These are phyloP conservation scores for Pachyrhizus erosus DNA, from an alignment of 306 rosid genomes.

Conservation along the genomic window DNA sequence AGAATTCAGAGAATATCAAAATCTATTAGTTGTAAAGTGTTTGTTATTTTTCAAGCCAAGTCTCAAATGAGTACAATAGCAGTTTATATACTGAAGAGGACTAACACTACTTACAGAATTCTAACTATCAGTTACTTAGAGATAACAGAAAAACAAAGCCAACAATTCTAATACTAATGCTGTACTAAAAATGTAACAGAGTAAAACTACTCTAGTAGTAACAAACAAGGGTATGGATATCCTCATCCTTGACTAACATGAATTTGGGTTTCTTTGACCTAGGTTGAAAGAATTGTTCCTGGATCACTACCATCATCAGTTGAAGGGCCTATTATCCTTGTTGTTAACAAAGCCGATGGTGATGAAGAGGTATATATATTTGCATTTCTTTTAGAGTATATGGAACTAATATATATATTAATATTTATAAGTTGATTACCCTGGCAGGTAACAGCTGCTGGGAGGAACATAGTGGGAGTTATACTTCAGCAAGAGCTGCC, in stretches of 20 bases:
- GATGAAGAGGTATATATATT: slow-evolving; percentile 85
- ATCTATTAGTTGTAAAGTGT: no score
- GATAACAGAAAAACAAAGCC: no score
- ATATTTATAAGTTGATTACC: slow-evolving; percentile 39
- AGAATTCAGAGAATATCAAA: no score
- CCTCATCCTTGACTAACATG: slow-evolving; percentile 29
- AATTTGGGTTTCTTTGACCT: slow-evolving; percentile 46
- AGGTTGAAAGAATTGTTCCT: slow-evolving; percentile 94
- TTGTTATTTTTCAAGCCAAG: no score
- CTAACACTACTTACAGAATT: no score
- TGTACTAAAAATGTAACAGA: no score
- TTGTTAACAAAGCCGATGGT: slow-evolving; percentile 91
- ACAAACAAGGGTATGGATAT: slow-evolving; percentile 7
- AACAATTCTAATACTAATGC: no score
- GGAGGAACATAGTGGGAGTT: slow-evolving; percentile 85
- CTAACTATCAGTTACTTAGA: no score
- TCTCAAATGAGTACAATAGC: no score
- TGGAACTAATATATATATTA: slow-evolving; percentile 2
- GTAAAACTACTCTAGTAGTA: no score
- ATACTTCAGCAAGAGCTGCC: slow-evolving; percentile 94
- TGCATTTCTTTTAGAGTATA: slow-evolving; percentile 3
- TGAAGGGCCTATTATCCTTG: slow-evolving; percentile 78
- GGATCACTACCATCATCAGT: slow-evolving; percentile 75
- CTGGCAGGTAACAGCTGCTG: slow-evolving; percentile 90
- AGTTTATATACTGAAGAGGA: no score